phyloP scores from a whole-genome alignment of 257 asterid genomes.

The Echium plantagineum region DNA sequence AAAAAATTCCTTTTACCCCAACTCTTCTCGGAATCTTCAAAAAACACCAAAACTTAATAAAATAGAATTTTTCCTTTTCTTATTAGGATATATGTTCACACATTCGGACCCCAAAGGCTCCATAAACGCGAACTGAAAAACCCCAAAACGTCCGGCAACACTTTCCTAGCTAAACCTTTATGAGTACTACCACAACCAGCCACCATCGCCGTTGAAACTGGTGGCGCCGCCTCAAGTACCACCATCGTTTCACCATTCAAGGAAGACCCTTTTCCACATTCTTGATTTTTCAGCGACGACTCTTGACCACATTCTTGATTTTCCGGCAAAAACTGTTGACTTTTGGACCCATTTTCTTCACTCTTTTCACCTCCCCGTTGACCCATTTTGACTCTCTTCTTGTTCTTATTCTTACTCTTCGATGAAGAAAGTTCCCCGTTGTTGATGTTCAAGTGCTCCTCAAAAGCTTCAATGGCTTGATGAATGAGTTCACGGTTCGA shows the following conservation, averaged over 20 bases:
- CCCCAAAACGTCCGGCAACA: slow-evolving; percentile 84
- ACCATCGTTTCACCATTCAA: not conserved
- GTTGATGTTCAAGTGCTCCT: slow-evolving; percentile 42
- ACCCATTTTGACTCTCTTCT: slow-evolving; percentile 29
- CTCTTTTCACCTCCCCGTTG: slow-evolving; percentile 10
- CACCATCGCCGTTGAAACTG: slow-evolving; percentile 18
- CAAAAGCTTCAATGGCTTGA: slow-evolving; percentile 73
- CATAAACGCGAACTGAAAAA: slow-evolving; percentile 71
- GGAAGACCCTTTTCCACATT: not conserved
- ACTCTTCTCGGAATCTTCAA: slow-evolving; percentile 1
- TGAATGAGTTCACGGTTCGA: slow-evolving; percentile 68
- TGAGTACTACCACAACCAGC: slow-evolving; percentile 18
- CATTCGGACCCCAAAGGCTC: slow-evolving; percentile 88
- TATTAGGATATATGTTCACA: slow-evolving; percentile 15
- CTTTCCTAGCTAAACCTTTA: slow-evolving; percentile 64
- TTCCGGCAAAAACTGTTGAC: not conserved
- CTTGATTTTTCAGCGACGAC: slow-evolving; percentile 4
- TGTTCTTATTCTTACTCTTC: slow-evolving; percentile 12
- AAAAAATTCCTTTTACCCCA: not conserved
- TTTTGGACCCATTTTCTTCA: slow-evolving; percentile 9
- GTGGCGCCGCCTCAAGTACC: slow-evolving; percentile 15
- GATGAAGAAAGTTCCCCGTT: slow-evolving; percentile 16
- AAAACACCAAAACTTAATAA: not conserved
- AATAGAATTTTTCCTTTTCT: not conserved
- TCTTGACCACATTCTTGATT: not conserved